A percentile compares a stretch with the other conserved stretches of the same genome.
Evolutionary conservation across 768 basidiomycete genomes (phyloP).

Genomic region (Leccinum aurantiacum): DNA sequence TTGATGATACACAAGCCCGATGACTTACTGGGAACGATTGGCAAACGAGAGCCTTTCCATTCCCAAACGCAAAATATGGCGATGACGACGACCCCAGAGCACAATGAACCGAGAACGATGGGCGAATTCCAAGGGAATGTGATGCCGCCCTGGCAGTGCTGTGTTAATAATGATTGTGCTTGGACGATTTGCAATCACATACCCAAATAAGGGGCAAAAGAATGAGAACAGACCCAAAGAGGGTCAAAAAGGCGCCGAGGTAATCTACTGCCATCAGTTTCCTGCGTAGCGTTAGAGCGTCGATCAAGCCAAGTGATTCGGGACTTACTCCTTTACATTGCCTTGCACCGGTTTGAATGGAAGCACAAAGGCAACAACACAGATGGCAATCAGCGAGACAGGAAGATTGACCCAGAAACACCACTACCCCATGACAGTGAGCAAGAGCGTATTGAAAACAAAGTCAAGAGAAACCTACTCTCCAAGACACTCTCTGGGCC

Average conservation of each 20-base stretch:
- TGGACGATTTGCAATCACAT: conserved; percentile 14
- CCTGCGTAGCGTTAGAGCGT: conserved; percentile 28
- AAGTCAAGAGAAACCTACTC: conserved; percentile 39
- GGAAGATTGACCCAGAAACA: conserved; percentile 77
- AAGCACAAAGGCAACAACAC: conserved; percentile 58
- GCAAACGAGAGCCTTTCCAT: conserved; percentile 66
- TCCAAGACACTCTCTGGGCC: conserved; percentile 61
- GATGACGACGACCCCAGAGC: conserved; percentile 54
- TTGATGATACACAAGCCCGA: neutral
- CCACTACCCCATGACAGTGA: conserved; percentile 44
- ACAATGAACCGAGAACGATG: conserved; percentile 57
- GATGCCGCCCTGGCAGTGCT: conserved; percentile 54
- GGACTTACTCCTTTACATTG: conserved; percentile 46
- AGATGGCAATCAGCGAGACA: conserved; percentile 50
- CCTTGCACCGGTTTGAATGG: conserved; percentile 72
- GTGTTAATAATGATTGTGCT: conserved; percentile 3
- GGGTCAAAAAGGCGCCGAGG: conserved; percentile 55
- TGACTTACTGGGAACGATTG: conserved; percentile 67
- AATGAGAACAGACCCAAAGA: conserved; percentile 59
- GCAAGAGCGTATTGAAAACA: neutral
- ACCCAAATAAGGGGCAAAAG: conserved; percentile 76
- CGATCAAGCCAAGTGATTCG: neutral
- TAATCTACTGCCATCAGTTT: conserved; percentile 71
- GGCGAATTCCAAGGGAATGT: conserved; percentile 73
- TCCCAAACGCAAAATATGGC: conserved; percentile 69